Conservation (phyloP, 148 eudicot species). For the Rhododendron kiyosumense region DNA sequence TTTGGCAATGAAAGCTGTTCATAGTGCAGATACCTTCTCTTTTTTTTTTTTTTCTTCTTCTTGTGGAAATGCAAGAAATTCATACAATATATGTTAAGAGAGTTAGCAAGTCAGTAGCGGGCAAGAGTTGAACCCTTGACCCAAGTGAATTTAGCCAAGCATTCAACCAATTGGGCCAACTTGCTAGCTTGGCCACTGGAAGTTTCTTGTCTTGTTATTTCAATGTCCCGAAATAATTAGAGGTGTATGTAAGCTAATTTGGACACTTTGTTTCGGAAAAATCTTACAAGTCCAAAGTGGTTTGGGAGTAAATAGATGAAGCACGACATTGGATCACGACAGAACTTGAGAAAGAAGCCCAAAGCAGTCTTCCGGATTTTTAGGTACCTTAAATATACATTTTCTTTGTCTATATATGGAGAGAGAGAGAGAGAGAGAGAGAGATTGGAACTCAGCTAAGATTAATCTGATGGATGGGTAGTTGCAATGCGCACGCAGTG, state of each 20-base stretch:
- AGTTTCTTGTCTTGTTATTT: not conserved
- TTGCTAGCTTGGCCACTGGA: not conserved
- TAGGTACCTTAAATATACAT: no score
- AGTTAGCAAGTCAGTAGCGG: not conserved
- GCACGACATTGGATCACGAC: not conserved
- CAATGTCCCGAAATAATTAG: not conserved
- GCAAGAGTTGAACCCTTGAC: not conserved
- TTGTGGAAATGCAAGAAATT: not conserved
- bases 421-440: no score
- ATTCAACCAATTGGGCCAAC: not conserved
- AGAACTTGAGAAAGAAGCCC: no score
- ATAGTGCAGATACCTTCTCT: not conserved
- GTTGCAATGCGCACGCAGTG: no score
- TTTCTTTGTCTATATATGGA: no score
- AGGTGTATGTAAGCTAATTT: not conserved
- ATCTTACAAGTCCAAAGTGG: not conserved
- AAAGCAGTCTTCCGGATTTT: no score
- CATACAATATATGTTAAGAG: not conserved
- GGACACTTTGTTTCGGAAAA: not conserved
- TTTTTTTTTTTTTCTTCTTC: not conserved
- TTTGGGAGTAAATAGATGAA: not conserved
- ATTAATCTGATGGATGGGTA: no score
- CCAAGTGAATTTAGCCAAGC: not conserved
- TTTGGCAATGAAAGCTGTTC: not conserved
- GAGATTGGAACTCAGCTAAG: no score